Evolutionary conservation across 1,284 basidiomycete genomes (phyloP), one percentile per base, ranked within the genome.

Genomic region (Ganoderma lingzhi): DNA sequence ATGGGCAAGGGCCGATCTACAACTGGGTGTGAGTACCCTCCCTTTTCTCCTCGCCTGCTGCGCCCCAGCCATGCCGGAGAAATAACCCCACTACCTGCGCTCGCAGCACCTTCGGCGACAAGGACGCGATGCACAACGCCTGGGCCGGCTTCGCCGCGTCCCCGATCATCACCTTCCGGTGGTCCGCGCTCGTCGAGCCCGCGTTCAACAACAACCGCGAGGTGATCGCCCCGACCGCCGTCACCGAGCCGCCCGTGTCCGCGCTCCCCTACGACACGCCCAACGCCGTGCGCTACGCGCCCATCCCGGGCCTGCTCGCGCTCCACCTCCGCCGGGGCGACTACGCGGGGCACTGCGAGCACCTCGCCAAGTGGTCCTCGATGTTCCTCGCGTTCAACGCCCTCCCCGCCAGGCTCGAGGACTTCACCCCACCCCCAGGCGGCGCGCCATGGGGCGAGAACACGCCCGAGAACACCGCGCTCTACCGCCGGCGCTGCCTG

Each of bases 251-350:
- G 8, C 75, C 71, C 39, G 71, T 74, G 64, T 70, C 74, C 28
- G 30, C 70, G 32, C 9, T 53, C 35, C 71, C 74, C 10, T 66
- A 65, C 45, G 45, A 48, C 65, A 59, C 64, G 67, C 41, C 66
- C 53, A 59, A 56, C 68, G 67, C 71, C 37, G 67, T 74, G 65
- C 76, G 74, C 39, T 76, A 78, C 73, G 35, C 76, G 17, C 66
- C 68, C 56, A 72, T 83, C 53, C 76, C 79, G 0, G 85, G 85
- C 28, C 78, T 89, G 5, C 80, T 92, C 42, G 90, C 85, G 6
- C 76, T 92, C 6, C 90, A 92, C 74, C 73, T 91, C 37, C 87
- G 90, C 10, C 81, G 89, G 48, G 90, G 90, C 12, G 90, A 92
- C 77, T 92, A 85, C 76, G 74, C 80, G 61, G 77, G 79, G 9